A percentile compares a stretch with the other conserved stretches of the same genome.
Evolutionary conservation across 176 grass and related monocot species (phyloP).

Genomic region (Rhynchospora breviuscula): DNA sequence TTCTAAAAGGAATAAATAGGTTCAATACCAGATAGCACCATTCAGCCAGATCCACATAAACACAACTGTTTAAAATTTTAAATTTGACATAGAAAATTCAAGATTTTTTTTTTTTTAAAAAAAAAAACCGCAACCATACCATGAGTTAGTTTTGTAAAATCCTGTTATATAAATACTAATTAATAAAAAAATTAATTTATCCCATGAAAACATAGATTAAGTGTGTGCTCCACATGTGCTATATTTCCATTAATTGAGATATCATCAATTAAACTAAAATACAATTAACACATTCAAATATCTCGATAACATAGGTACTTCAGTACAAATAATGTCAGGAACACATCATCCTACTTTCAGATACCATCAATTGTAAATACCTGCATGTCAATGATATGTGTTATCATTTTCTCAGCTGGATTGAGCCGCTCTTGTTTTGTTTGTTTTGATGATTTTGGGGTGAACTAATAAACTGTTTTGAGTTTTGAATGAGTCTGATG

Average conservation of each 20-base stretch:
- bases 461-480: no score
- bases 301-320: background rate
- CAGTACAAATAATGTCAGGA: background rate
- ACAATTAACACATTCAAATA: background rate
- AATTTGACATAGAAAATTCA: background rate
- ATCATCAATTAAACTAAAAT: background rate
- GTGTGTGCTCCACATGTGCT: background rate
- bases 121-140: background rate
- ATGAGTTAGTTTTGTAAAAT: background rate
- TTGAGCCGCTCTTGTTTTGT: slow-evolving; percentile 73
- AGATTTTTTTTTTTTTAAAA: no score
- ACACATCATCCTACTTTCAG: background rate
- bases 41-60: background rate
- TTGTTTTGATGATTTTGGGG: no score
- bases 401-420: slow-evolving; percentile 92
- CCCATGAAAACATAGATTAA: background rate
- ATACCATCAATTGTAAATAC: slow-evolving; percentile 40
- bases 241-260: background rate
- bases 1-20: background rate
- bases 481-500: no score
- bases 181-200: background rate
- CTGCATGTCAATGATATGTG: slow-evolving; percentile 96
- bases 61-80: background rate
- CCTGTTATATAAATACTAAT: background rate
- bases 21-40: background rate